Base-by-base conservation (phyloP, 2,329 filamentous ascomycete species). In the Xylariaceae sp. region DNA sequence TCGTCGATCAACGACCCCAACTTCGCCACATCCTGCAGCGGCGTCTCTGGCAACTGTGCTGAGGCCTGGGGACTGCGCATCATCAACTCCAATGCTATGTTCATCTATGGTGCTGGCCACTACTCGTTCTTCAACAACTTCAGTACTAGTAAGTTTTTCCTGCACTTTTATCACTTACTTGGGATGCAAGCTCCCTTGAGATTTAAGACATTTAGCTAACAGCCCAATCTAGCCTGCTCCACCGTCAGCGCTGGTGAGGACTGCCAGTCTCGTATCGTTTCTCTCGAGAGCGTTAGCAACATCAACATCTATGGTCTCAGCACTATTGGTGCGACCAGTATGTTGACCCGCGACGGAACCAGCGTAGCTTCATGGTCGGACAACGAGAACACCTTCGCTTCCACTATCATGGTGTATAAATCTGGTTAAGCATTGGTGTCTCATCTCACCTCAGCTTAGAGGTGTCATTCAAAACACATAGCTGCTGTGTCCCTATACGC, bases 1-100 rank as follows among this genome's bases (percentile, higher is more conserved):
- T 59, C 67, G 40, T 77, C 75, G 48, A 53, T 60, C 7, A 49
- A 55, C n/a, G 55, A 56, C 38, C 50, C 53, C 8, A 32, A 42
- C 23, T 48, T 48, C 14, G 42, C 41, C 1, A 48, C 40, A 16
- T 32, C 27, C 12, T 36, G 22, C 12, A 45, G 45, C 14, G 27
- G 38, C 23, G 55, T 53, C 11, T 49, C 52, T 5, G 62, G 66
- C 7, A 66, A 68, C 0, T 80, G 78, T 52, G 72, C 71, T 5
- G 73, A 80, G 62, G 80, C 82, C 0, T 87, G 83, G 82, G 84
- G 79, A 1, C 66, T 88, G 22, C 73, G 83, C 6, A 71, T 88
- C 29, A 56, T 83, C 34, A 68, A 75, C 52, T 78, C 74, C 27
- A 67, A 66, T 37, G 72, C 77, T 57, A 64, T 87, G 11, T 65